A percentile compares a stretch with the other conserved stretches of the same genome.
Conservation (phyloP, 2,329 filamentous ascomycete genomes). For the Colletotrichum falcatum region DNA sequence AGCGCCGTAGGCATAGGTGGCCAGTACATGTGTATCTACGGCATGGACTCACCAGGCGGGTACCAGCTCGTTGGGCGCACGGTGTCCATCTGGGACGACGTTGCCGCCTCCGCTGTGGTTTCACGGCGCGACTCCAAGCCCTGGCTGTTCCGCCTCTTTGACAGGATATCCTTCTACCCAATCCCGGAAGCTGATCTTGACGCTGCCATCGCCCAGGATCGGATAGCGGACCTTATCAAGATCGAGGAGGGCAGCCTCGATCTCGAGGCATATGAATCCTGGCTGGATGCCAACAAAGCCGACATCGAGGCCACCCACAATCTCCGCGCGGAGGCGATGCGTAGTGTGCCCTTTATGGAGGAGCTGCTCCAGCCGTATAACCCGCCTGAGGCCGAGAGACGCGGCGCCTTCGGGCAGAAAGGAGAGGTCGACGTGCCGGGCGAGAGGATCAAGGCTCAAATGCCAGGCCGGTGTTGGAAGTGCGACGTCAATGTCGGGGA, state of each 20-base stretch:
- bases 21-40: slow-evolving; percentile 55
- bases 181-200: slow-evolving; percentile 48
- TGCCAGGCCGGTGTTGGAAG: slow-evolving; percentile 52
- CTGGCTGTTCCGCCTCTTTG: slow-evolving; percentile 50
- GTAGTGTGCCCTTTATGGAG: slow-evolving; percentile 46
- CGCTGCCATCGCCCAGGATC: slow-evolving; percentile 33
- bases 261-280: slow-evolving; percentile 48
- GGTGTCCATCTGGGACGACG: slow-evolving; percentile 49
- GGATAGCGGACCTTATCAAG: slow-evolving; percentile 44
- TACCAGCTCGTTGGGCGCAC: slow-evolving; percentile 54
- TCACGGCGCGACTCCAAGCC: slow-evolving; percentile 29
- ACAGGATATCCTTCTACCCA: slow-evolving; percentile 50
- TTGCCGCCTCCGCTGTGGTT: slow-evolving; percentile 20
- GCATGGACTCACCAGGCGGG: slow-evolving; percentile 52
- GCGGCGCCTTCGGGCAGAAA: slow-evolving; percentile 3
- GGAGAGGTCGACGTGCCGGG: slow-evolving; percentile 32
- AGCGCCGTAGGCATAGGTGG: slow-evolving; percentile 52
- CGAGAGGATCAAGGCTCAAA: slow-evolving; percentile 47
- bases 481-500: slow-evolving; percentile 46
- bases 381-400: slow-evolving; percentile 32
- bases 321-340: slow-evolving; percentile 46
- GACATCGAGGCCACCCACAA: slow-evolving; percentile 43
- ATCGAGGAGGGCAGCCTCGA: slow-evolving; percentile 47
- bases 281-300: slow-evolving; percentile 47
- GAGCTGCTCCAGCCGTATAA: slow-evolving; percentile 47